Evolutionary conservation across 1,284 basidiomycete species (phyloP).

Genomic region (Marasmius sp.): DNA sequence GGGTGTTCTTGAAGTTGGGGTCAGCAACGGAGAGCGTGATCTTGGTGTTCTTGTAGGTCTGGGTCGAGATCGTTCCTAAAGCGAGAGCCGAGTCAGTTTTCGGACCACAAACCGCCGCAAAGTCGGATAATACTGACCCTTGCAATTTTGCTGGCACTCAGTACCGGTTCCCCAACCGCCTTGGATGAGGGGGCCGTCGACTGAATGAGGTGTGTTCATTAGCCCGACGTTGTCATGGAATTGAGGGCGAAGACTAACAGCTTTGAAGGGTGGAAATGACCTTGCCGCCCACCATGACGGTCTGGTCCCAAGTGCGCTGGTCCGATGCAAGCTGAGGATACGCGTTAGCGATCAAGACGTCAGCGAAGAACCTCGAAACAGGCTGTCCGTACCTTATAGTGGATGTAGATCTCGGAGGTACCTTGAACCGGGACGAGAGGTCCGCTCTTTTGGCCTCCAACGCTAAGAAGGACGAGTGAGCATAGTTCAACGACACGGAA

Average conservation of each 20-base stretch:
- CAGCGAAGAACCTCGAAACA: not conserved
- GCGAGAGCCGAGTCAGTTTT: not conserved
- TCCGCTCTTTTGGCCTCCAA: slow-evolving; percentile 7
- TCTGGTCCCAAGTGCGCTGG: slow-evolving; percentile 10
- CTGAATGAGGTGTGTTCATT: not conserved
- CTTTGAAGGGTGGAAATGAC: slow-evolving; percentile 11
- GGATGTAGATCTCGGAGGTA: slow-evolving; percentile 8
- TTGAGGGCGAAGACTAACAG: not conserved
- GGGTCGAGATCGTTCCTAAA: not conserved
- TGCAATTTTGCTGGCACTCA: slow-evolving; percentile 11
- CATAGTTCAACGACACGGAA: not conserved
- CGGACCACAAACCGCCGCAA: not conserved
- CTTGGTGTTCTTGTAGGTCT: slow-evolving; percentile 10
- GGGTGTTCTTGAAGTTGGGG: slow-evolving; percentile 7
- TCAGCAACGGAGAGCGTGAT: slow-evolving; percentile 10
- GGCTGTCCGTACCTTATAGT: slow-evolving; percentile 1
- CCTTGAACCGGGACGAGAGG: slow-evolving; percentile 8
- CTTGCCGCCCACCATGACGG: slow-evolving; percentile 9
- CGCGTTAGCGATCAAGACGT: not conserved
- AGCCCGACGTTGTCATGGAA: not conserved
- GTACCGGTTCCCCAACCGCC: slow-evolving; percentile 15
- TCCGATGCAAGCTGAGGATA: not conserved
- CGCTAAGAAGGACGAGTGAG: not conserved
- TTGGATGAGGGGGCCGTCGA: slow-evolving; percentile 11
- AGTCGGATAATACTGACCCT: not conserved